Evolutionary conservation across 2,329 filamentous ascomycete species (phyloP).

Genomic region (Penicillium psychrosexuale): DNA sequence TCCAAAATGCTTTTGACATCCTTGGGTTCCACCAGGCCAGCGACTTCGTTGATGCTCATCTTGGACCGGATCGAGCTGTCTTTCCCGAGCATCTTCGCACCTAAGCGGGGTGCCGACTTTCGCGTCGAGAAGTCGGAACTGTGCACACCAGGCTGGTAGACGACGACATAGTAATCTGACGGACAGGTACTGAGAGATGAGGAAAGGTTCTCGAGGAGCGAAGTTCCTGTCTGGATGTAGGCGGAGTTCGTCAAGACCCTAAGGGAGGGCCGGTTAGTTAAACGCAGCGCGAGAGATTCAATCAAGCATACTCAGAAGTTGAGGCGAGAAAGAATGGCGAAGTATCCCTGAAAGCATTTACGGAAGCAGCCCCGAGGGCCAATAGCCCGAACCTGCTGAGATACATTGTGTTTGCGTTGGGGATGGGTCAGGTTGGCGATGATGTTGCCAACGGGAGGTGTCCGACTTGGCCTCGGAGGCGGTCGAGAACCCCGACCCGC

Average conservation of each 20-base stretch:
- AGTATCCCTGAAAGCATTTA: slow-evolving; percentile 75
- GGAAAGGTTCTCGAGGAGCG: slow-evolving; percentile 43
- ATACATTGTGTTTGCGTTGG: slow-evolving; percentile 40
- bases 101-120: slow-evolving; percentile 54
- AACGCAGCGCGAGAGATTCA: slow-evolving; percentile 6
- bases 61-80: slow-evolving; percentile 54
- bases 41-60: slow-evolving; percentile 53
- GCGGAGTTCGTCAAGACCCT: slow-evolving; percentile 42
- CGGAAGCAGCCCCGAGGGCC: slow-evolving; percentile 55
- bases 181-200: slow-evolving; percentile 62
- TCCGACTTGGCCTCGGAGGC: slow-evolving; percentile 33
- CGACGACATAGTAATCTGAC: slow-evolving; percentile 71
- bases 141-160: slow-evolving; percentile 72
- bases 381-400: slow-evolving; percentile 44
- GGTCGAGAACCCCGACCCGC: slow-evolving; percentile 33
- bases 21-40: slow-evolving; percentile 48
- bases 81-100: slow-evolving; percentile 48
- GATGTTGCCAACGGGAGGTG: slow-evolving; percentile 31
- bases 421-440: slow-evolving; percentile 22
- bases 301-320: slow-evolving; percentile 65
- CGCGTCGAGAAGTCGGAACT: slow-evolving; percentile 62
- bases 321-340: slow-evolving; percentile 89
- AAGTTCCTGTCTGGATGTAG: slow-evolving; percentile 44
- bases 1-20: slow-evolving; percentile 44
- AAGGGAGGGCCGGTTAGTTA: slow-evolving; percentile 27